Evolutionary conservation across 768 basidiomycete species (phyloP).

Genomic region (Mycena pura): DNA sequence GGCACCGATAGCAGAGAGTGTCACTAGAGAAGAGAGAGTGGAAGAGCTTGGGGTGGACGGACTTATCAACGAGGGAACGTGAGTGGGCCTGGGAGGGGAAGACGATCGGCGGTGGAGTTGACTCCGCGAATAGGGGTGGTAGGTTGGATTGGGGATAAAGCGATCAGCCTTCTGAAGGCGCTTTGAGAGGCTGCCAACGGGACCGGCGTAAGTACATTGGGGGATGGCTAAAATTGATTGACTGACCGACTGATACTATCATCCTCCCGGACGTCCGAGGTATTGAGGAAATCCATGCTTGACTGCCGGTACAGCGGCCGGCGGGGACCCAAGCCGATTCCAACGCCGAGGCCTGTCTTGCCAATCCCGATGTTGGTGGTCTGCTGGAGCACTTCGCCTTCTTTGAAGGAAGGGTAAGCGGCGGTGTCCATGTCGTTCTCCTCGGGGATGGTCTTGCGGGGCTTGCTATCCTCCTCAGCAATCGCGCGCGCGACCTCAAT

Average conservation of each 20-base stretch:
- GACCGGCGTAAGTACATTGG: conserved; percentile 19
- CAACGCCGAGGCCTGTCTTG: conserved; percentile 33
- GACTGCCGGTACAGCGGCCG: conserved; percentile 80
- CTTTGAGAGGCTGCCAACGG: conserved; percentile 59
- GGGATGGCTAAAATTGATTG: conserved; percentile 14
- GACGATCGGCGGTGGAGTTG: conserved; percentile 45
- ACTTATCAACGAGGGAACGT: conserved; percentile 52
- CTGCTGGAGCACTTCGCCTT: conserved; percentile 49
- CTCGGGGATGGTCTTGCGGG: conserved; percentile 53
- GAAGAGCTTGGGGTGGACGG: conserved; percentile 72
- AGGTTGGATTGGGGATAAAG: conserved; percentile 52
- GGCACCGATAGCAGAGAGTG: conserved; percentile 43
- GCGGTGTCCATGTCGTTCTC: conserved; percentile 41
- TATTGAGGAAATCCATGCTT: conserved; percentile 85
- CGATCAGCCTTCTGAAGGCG: conserved; percentile 72
- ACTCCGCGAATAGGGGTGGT: conserved; percentile 65
- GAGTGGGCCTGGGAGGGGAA: conserved; percentile 46
- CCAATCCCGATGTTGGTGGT: conserved; percentile 56
- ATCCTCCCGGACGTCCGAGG: conserved; percentile 54
- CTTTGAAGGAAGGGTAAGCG: conserved; percentile 33
- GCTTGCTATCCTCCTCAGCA: conserved; percentile 59
- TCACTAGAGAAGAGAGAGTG: conserved; percentile 52
- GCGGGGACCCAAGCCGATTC: conserved; percentile 36
- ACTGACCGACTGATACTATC: conserved; percentile 69
- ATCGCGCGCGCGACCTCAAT: conserved; percentile 76